Percentiles rank a stretch among this genome's conserved stretches.
phyloP scores from a whole-genome alignment of 2,329 filamentous ascomycete genomes.

The Neophaeococcomyces aloes region DNA sequence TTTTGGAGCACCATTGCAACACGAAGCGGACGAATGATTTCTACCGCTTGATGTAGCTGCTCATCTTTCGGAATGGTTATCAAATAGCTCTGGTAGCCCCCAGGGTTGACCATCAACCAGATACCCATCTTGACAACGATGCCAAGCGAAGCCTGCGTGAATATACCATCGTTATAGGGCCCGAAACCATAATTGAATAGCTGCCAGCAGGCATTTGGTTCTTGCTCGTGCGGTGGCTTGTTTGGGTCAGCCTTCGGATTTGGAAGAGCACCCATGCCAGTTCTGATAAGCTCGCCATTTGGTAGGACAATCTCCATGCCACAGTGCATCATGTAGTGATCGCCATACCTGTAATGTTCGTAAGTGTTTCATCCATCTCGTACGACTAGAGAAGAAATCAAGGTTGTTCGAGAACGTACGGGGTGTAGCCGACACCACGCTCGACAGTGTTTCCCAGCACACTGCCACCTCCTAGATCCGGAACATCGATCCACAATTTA shows the following conservation, averaged over 20 bases:
- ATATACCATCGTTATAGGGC: constrained; percentile 35
- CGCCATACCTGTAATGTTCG: constrained; percentile 26
- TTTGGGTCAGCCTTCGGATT: constrained; percentile 7
- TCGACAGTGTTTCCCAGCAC: constrained; percentile 43
- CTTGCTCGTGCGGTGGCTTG: constrained; percentile 9
- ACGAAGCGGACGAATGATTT: constrained; percentile 30
- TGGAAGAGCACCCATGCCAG: constrained; percentile 32
- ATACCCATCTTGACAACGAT: constrained; percentile 48
- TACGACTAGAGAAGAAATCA: too few species aligned
- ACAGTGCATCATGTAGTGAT: constrained; percentile 38
- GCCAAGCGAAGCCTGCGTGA: constrained; percentile 43
- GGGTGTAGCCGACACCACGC: constrained; percentile 28
- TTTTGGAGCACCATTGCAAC: constrained; percentile 38
- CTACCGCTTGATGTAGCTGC: constrained; percentile 35
- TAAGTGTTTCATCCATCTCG: neutral
- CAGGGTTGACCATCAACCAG: constrained; percentile 44
- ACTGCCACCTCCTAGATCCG: constrained; percentile 42
- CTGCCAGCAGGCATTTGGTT: constrained; percentile 32
- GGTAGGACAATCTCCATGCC: constrained; percentile 37
- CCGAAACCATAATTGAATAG: constrained; percentile 35
- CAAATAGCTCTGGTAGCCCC: constrained; percentile 36
- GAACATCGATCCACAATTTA: constrained; percentile 40
- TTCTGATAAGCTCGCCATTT: constrained; percentile 30
- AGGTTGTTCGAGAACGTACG: neutral
- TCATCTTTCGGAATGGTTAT: constrained; percentile 41